Conservation (phyloP, 2,329 filamentous ascomycete species). For the Dendryphion nanum region DNA sequence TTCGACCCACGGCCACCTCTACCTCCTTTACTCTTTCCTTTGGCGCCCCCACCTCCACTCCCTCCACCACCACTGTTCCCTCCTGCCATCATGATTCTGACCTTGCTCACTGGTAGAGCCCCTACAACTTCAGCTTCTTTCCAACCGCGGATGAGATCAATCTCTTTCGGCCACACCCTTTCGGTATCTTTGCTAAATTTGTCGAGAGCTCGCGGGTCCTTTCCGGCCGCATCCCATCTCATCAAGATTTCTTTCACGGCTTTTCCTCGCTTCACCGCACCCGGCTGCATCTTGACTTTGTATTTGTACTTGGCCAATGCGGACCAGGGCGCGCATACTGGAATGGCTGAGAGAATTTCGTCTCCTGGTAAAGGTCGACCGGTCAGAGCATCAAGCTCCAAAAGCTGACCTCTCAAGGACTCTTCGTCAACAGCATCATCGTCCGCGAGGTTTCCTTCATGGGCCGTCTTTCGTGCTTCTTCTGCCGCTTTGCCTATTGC, state of each 20-base stretch:
- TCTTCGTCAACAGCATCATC: constrained; percentile 59
- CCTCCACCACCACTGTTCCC: constrained; percentile 25
- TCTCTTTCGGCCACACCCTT: constrained; percentile 79
- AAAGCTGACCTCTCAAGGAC: constrained; percentile 44
- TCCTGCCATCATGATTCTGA: constrained; percentile 70
- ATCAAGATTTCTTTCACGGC: constrained; percentile 87
- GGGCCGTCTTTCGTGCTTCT: constrained; percentile 56
- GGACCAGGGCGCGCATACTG: constrained; percentile 64
- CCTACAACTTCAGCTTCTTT: constrained; percentile 82
- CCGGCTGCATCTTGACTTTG: constrained; percentile 92
- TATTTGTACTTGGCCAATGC: constrained; percentile 75
- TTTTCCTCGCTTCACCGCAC: constrained; percentile 88
- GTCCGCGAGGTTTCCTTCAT: constrained; percentile 24
- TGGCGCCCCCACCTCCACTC: constrained; percentile 12
- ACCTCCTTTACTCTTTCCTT: constrained; percentile 22
- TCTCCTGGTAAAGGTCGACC: constrained; percentile 78
- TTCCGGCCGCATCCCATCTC: constrained; percentile 69
- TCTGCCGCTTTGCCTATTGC: constrained; percentile 75
- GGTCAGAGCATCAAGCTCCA: constrained; percentile 66
- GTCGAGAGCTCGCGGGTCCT: constrained; percentile 45
- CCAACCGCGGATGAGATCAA: constrained; percentile 77
- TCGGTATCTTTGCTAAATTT: constrained; percentile 57
- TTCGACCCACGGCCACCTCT: constrained; percentile 17
- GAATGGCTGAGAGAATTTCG: constrained; percentile 68
- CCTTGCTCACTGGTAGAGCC: constrained; percentile 74